Evolutionary conservation across 1,284 basidiomycete species (phyloP).

Genomic region (Leccinum fuscescens): DNA sequence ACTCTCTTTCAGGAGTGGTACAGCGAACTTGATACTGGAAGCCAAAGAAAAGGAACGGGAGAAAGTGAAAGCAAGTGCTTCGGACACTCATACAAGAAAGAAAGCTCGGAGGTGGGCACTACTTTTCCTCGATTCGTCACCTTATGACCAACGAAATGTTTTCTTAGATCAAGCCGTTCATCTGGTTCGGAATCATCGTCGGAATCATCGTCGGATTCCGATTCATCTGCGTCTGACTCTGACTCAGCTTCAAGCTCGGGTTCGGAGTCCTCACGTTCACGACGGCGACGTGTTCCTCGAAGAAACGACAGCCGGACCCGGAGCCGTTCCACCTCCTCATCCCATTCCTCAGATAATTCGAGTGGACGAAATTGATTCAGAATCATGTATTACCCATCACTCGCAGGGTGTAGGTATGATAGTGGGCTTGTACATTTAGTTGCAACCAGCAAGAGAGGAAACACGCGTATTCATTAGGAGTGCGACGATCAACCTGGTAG

Average conservation of each 20-base stretch:
- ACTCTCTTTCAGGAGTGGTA: conserved; percentile 51
- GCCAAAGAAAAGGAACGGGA: conserved; percentile 69
- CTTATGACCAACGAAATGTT: conserved; percentile 3
- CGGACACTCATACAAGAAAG: conserved; percentile 44
- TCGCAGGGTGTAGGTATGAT: conserved; percentile 16
- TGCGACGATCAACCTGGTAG: conserved; percentile 77
- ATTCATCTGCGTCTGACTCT: conserved; percentile 36
- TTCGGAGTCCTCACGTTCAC: conserved; percentile 40
- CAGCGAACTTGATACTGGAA: conserved; percentile 71
- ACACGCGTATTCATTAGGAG: conserved; percentile 82
- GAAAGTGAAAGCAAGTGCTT: conserved; percentile 39
- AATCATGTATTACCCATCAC: conserved; percentile 10
- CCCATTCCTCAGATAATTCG: conserved; percentile 16
- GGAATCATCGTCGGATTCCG: conserved; percentile 29
- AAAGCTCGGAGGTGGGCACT: conserved; percentile 49
- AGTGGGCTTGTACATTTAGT: conserved; percentile 16
- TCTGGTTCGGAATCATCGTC: conserved; percentile 32
- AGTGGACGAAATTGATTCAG: conserved; percentile 15
- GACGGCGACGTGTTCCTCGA: conserved; percentile 45
- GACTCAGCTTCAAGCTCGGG: conserved; percentile 31
- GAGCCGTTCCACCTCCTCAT: conserved; percentile 23
- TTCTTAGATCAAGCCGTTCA: conserved; percentile 22
- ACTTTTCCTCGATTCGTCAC: neutral
- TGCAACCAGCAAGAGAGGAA: conserved; percentile 29
- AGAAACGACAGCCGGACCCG: conserved; percentile 21